These are phyloP conservation scores for Metarhizium sp. DNA, from an alignment of 2,329 filamentous ascomycete genomes.

Conservation along the genomic window DNA sequence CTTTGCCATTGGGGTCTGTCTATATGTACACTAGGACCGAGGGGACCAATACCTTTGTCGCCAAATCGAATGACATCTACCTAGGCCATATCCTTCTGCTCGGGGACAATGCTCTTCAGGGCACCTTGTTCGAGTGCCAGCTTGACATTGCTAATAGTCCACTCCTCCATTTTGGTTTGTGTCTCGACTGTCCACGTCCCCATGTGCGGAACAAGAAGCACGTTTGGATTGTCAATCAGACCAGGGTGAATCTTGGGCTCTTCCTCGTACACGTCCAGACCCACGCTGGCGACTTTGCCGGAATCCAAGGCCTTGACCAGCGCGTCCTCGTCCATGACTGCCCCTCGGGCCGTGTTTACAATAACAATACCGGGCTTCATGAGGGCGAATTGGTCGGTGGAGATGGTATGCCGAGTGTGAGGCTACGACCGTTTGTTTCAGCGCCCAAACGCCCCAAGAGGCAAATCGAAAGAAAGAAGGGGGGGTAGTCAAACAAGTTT, in stretches of 20 bases:
- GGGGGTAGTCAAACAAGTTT: no score
- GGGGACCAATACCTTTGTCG: background rate
- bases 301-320: conserved; percentile 63
- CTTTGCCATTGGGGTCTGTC: background rate
- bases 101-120: conserved; percentile 61
- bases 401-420: conserved; percentile 67
- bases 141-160: conserved; percentile 62
- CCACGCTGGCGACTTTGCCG: conserved; percentile 61
- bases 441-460: no score
- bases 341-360: conserved; percentile 75
- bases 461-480: no score
- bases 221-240: conserved; percentile 58
- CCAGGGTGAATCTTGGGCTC: conserved; percentile 70
- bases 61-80: background rate
- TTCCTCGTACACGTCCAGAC: conserved; percentile 75
- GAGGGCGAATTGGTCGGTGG: conserved; percentile 56
- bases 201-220: conserved; percentile 76
- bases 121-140: conserved; percentile 51
- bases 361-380: conserved; percentile 75
- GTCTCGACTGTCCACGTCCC: conserved; percentile 70
- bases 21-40: background rate
- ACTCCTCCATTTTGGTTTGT: conserved; percentile 61
- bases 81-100: conserved; percentile 41
- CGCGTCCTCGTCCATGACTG: conserved; percentile 72
- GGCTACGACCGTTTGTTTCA: conserved; percentile 22